Evolutionary conservation across 768 basidiomycete genomes (phyloP), one percentile per base, ranked within the genome.

Genomic region (Suillus cothurnatus): DNA sequence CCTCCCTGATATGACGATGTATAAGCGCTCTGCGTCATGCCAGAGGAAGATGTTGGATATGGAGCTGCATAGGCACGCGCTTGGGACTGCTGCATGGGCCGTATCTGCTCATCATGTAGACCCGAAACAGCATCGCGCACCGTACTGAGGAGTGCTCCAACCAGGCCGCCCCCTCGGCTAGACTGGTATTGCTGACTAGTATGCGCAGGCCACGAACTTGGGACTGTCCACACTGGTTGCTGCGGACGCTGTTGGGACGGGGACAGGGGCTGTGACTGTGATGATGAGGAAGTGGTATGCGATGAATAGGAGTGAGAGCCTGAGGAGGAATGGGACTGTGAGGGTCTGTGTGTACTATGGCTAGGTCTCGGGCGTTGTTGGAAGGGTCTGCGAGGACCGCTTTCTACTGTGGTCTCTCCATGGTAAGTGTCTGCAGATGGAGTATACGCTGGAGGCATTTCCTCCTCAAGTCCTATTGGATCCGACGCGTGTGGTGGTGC

Each of bases 361-460:
- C 52, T 53, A 19, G 63, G 55, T 0, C 26, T 65, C 6, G 76
- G 81, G 0, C 81, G 70, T 11, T 69, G 78, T 70, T 89, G 88
- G 69, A 89, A 92, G 0, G 91, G 88, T 15, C 89, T 70, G 6
- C 76, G 62, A 0, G 91, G 91, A 0, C 92, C 91, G 23, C 82
- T 76, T 62, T 90, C 86, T 2, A 93, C 66, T 0, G 88, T 86
- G 1, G 80, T 76, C 71, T 93, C 92, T 17, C 90, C 92, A 3
- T 82, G 78, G 53, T 73, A 68, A 21, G 79, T 56, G 56, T 88
- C 82, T 4, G 91, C 84, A 2, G 81, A 68, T 0, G 85, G 78
- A 0, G 90, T 90, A 70, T 93, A 93, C 0, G 91, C 86, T 0
- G 92, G 92, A 1, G 91, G 91, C 14, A 80, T 76, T 23, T 88